A percentile compares a stretch with the other conserved stretches of the same genome.
Evolutionary conservation across 164 flowering plant genomes (phyloP).

Genomic region (Chimonanthus praecox): DNA sequence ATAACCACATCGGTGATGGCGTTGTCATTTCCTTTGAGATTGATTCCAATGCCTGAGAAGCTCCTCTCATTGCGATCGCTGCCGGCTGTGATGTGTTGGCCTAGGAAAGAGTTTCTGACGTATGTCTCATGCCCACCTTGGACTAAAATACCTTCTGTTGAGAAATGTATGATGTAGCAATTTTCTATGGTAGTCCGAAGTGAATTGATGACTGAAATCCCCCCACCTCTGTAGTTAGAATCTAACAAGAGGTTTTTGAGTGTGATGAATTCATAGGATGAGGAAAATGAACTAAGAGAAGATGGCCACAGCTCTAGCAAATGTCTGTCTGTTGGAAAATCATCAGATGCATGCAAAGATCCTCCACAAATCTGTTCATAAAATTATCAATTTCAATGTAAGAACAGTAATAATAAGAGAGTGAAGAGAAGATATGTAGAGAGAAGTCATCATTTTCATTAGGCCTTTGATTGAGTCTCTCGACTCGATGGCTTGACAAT

Average conservation of each 20-base stretch:
- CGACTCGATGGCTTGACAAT: too few species aligned
- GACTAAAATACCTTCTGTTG: conserved; percentile 51
- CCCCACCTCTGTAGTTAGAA: conserved; percentile 67
- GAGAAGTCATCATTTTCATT: too few species aligned
- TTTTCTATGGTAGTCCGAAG: conserved; percentile 70
- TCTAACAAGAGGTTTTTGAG: conserved; percentile 66
- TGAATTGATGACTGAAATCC: conserved; percentile 56
- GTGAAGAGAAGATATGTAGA: too few species aligned
- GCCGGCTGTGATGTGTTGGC: conserved; percentile 86
- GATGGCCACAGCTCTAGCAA: conserved; percentile 59
- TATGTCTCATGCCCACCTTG: conserved; percentile 73
- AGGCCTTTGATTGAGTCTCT: too few species aligned
- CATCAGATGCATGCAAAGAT: conserved; percentile 58
- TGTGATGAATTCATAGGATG: conserved; percentile 56
- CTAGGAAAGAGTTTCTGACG: conserved; percentile 71
- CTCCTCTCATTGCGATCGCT: conserved; percentile 50
- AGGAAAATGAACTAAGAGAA: conserved; percentile 7
- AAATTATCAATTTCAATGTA: too few species aligned
- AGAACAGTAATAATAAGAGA: too few species aligned
- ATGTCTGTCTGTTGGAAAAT: conserved; percentile 59
- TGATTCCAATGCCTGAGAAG: conserved; percentile 69
- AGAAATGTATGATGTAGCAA: conserved; percentile 77
- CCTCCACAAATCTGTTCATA: conserved; percentile 76
- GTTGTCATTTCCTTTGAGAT: conserved; percentile 66
- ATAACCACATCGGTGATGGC: conserved; percentile 74